Base-by-base conservation (phyloP, 108 stramenopile species). In the Nitzschia palea region DNA sequence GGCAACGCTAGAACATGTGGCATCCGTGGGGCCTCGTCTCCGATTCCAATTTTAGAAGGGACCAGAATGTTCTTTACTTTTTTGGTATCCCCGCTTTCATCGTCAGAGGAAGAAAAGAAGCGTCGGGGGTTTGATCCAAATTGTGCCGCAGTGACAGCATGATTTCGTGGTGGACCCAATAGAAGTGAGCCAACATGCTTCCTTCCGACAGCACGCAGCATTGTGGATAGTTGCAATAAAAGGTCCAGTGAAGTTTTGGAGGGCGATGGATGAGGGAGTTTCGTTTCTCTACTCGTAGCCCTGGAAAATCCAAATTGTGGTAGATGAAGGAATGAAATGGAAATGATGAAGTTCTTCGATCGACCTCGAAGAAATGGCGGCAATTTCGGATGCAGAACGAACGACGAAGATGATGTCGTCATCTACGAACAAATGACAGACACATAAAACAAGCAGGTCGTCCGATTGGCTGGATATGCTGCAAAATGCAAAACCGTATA, bases 1-100 rank as follows among this genome's bases (percentile, higher is more conserved):
- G 89, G 90, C 3, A 95, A 62, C 4, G 89, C 94, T 44, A 88
- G 62, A n/a, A 88, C 68, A 64, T 91, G 90, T 1, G 90, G 90
- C 64, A 86, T 86, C 37, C 87, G 68, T 28, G 94, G 94, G 25
- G 90, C 90, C 42, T 84, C 82, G 66, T 95, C 94, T 26, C 94
- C 94, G 66, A 86, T 85, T 5, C 75, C 65, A 12, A 81, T 42
- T 25, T 63, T 67, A 31, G 66, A 32, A 5, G 82, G 77, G 15
- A 77, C 50, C 10, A 75, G 48, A 15, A 60, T 20, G 1, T 56
- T 32, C 8, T 42, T 2, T 1, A 26, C 59, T 51, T 34, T 60
- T 37, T 61, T 62, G 37, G 23, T 10, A 26, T 34, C 25, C 18
- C 10, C 15, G 17, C 33, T 62, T 26, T 53, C 65, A 25, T 73